phyloP scores from a whole-genome alignment of 306 rosid species.

The Mimosa bimucronata region DNA sequence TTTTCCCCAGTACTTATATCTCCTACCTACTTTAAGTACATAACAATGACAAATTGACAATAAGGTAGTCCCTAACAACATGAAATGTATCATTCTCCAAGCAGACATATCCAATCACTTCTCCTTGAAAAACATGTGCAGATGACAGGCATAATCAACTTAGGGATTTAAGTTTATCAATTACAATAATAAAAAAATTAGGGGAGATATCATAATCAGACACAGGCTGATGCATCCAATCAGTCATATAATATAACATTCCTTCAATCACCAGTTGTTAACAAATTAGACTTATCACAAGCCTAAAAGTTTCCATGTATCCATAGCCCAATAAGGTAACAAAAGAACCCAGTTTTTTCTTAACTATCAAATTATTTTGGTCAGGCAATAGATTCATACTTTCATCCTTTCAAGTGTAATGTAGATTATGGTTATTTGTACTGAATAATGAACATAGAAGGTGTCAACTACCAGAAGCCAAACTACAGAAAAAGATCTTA shows the following conservation, averaged over 20 bases:
- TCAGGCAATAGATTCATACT: background rate
- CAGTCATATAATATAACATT: background rate
- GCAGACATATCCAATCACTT: background rate
- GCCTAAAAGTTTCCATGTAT: background rate
- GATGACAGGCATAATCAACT: background rate
- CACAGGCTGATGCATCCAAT: background rate
- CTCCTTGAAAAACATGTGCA: background rate
- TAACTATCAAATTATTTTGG: too few species aligned
- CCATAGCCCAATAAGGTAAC: background rate
- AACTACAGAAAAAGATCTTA: slow-evolving; percentile 26
- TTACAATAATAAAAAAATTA: background rate
- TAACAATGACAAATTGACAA: background rate
- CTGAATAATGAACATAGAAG: slow-evolving; percentile 17
- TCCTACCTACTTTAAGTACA: background rate
- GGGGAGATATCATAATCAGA: background rate
- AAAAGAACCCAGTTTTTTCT: background rate
- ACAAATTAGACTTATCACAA: slow-evolving; percentile 1
- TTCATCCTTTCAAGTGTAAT: background rate
- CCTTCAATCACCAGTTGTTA: background rate
- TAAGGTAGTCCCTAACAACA: background rate
- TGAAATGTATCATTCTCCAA: background rate
- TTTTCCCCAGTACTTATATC: background rate
- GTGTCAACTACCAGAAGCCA: slow-evolving; percentile 23
- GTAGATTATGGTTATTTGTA: background rate
- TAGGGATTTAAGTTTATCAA: background rate